Conservation (phyloP, 78 protist species). For the Dictyostelium purpureum region DNA sequence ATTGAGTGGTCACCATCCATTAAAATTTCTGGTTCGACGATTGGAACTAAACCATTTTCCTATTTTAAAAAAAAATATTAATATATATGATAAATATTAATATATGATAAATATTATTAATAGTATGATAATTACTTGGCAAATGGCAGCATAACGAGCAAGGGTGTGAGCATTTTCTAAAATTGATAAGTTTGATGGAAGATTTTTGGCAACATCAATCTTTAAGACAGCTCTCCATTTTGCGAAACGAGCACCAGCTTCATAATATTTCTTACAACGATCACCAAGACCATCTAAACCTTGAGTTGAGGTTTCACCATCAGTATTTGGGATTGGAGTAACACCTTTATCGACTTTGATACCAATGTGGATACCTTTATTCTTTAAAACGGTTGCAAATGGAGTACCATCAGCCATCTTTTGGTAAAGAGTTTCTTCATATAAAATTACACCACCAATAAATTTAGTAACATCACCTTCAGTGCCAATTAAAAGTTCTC, state of each 20-base stretch:
- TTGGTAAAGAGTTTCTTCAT: conserved; percentile 95
- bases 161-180: conserved; percentile 89
- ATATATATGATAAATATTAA: no score
- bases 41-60: conserved; percentile 95
- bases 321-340: conserved; percentile 74
- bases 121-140: conserved; percentile 67
- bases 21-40: conserved; percentile 97
- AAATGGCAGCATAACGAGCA: conserved; percentile 95
- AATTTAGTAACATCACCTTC: conserved; percentile 75
- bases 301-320: conserved; percentile 91
- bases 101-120: no score
- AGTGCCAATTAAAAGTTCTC: conserved; percentile 92
- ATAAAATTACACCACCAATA: conserved; percentile 94
- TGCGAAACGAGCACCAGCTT: conserved; percentile 96
- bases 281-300: conserved; percentile 93
- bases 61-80: no score
- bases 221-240: conserved; percentile 94
- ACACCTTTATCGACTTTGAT: conserved; percentile 93
- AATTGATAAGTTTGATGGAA: conserved; percentile 90
- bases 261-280: conserved; percentile 90
- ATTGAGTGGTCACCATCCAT: conserved; percentile 90
- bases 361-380: conserved; percentile 90
- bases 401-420: conserved; percentile 87
- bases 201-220: conserved; percentile 80
- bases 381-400: conserved; percentile 83